Evolutionary conservation across 116 monocot genomes (phyloP).

Genomic region (Phalaenopsis hybrid): DNA sequence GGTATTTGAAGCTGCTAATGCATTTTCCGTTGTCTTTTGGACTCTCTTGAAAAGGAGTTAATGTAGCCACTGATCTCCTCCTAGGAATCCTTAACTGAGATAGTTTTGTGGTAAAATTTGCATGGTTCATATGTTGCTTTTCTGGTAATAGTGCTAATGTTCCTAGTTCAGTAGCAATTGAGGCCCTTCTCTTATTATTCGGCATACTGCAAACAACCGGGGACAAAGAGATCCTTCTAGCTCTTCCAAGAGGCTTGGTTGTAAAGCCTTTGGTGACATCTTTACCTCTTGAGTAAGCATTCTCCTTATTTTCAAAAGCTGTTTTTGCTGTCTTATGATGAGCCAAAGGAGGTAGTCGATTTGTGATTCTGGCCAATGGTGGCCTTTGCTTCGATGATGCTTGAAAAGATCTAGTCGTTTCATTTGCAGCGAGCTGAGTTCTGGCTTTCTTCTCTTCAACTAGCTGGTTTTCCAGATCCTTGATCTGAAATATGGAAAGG

Average conservation of each 20-base stretch:
- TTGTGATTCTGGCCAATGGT: conserved; percentile 49
- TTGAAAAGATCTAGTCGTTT: conserved; percentile 21
- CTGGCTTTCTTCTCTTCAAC: conserved; percentile 40
- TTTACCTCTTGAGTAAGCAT: conserved; percentile 7
- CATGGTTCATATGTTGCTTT: too few relatives aligned
- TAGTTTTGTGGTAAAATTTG: too few relatives aligned
- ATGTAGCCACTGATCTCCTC: too few relatives aligned
- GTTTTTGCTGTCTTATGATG: conserved; percentile 2
- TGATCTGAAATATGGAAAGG: conserved; percentile 30
- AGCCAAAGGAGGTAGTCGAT: conserved; percentile 18
- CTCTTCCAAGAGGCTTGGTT: conserved; percentile 26
- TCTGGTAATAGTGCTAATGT: too few relatives aligned
- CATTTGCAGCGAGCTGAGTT: conserved; percentile 14
- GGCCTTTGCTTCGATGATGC: conserved; percentile 54
- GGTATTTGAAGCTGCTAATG: conserved; percentile 38
- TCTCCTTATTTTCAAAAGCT: conserved; percentile 48
- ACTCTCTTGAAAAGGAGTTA: conserved; percentile 18
- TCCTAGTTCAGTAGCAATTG: too few relatives aligned
- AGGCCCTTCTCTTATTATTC: too few relatives aligned
- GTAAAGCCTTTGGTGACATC: conserved; percentile 5
- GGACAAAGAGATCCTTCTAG: conserved; percentile 3
- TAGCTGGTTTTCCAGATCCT: conserved; percentile 69
- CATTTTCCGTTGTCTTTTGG: conserved; percentile 18
- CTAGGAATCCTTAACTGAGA: too few relatives aligned
- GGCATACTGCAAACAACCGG: too few relatives aligned